Evolutionary conservation across 129 eudicot genomes (phyloP).

Genomic region (Pseudognaphalium luteoalbum): DNA sequence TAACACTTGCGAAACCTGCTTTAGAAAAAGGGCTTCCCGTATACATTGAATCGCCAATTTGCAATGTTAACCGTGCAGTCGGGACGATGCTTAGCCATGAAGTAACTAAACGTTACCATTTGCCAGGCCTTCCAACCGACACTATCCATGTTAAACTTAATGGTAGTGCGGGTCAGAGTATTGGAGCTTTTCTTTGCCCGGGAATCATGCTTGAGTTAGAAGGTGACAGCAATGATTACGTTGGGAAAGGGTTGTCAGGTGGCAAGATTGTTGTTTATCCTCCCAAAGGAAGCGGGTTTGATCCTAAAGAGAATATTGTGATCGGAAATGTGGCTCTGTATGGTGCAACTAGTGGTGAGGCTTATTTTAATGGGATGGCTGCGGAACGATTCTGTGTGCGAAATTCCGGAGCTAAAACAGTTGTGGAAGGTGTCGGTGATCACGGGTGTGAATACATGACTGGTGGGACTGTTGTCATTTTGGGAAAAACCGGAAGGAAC

Average conservation of each 20-base stretch:
- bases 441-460: constrained; percentile 99
- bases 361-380: constrained; percentile 98
- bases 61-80: constrained; percentile 90
- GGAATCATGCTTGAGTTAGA: constrained; percentile 92
- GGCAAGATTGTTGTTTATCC: constrained; percentile 93
- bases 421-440: constrained; percentile 98
- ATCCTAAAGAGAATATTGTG: constrained; percentile 90
- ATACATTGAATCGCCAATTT: constrained; percentile 77
- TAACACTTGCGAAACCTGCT: constrained; percentile 67
- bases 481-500: constrained; percentile 92
- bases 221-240: constrained; percentile 98
- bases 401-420: constrained; percentile 93
- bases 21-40: constrained; percentile 82
- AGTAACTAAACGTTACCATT: constrained; percentile 80
- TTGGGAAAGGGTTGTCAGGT: constrained; percentile 94
- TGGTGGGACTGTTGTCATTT: constrained; percentile 83
- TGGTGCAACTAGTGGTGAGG: constrained; percentile 93
- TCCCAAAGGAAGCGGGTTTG: constrained; percentile 80
- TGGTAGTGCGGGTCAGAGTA: constrained; percentile 98
- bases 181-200: constrained; percentile 94
- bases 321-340: constrained; percentile 96
- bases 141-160: constrained; percentile 84
- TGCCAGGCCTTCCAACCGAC: constrained; percentile 74
- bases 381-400: constrained; percentile 97
- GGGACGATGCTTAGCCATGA: constrained; percentile 99